Percentiles rank a stretch among this genome's conserved stretches.
phyloP scores from a whole-genome alignment of 495 filamentous ascomycete genomes.

The Neurospora sp. region DNA sequence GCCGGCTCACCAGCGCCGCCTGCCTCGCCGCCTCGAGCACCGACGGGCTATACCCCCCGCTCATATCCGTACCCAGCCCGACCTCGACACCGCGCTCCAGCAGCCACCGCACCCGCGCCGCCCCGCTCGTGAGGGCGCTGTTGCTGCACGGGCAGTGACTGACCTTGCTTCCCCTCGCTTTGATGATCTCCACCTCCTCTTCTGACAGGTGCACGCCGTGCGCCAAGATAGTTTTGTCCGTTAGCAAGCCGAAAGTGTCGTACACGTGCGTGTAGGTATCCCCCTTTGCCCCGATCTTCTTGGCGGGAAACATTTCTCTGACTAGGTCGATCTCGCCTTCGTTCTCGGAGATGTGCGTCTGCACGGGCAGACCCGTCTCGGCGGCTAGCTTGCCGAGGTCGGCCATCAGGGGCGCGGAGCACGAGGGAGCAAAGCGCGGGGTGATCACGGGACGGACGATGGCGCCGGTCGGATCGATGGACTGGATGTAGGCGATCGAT shows the following conservation, averaged over 20 bases:
- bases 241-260: constrained; percentile 59
- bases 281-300: constrained; percentile 19
- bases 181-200: constrained; percentile 53
- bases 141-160: constrained; percentile 85
- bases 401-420: constrained; percentile 47
- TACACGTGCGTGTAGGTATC: constrained; percentile 69
- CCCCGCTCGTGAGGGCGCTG: constrained; percentile 63
- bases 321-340: constrained; percentile 61
- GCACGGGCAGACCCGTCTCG: constrained; percentile 50
- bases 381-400: constrained; percentile 53
- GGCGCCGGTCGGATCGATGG: constrained; percentile 49
- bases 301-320: constrained; percentile 50
- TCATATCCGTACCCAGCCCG: constrained; percentile 83
- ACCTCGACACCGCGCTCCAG: constrained; percentile 66
- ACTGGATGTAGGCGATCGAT: constrained; percentile 55
- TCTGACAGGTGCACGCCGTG: constrained; percentile 70
- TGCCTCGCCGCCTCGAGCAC: constrained; percentile 72
- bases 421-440: constrained; percentile 79
- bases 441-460: constrained; percentile 75
- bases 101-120: constrained; percentile 58
- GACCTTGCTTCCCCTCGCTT: constrained; percentile 49
- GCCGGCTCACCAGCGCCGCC: constrained; percentile 61
- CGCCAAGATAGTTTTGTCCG: constrained; percentile 65
- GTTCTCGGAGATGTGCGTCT: constrained; percentile 93
- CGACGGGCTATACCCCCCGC: constrained; percentile 70